A percentile compares a stretch with the other conserved stretches of the same genome.
These are phyloP conservation scores for Talaromyces sp. DNA, from an alignment of 2,329 filamentous ascomycete genomes.

Conservation along the genomic window DNA sequence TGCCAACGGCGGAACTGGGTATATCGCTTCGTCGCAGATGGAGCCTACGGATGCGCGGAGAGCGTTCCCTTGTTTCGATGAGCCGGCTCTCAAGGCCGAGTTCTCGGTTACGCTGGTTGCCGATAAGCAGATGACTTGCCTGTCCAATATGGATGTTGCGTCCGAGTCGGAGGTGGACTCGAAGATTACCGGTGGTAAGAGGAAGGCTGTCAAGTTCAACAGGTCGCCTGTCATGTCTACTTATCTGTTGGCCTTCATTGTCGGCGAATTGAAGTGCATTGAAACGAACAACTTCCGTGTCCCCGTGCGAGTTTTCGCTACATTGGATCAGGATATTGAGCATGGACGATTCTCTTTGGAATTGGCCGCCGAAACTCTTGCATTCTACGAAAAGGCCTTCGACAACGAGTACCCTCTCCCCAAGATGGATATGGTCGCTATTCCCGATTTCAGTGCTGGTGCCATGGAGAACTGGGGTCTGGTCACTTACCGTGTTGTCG, in stretches of 20 bases:
- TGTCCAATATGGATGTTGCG: conserved; percentile 95
- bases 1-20: conserved; percentile 70
- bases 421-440: conserved; percentile 95
- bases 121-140: conserved; percentile 82
- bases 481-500: conserved; percentile 90
- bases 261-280: conserved; percentile 90
- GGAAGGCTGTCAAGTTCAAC: conserved; percentile 88
- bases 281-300: conserved; percentile 89
- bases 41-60: conserved; percentile 90
- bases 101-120: conserved; percentile 90
- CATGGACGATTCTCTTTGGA: conserved; percentile 88
- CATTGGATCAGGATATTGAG: conserved; percentile 83
- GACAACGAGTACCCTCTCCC: conserved; percentile 81
- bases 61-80: conserved; percentile 95
- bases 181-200: conserved; percentile 59
- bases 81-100: conserved; percentile 87
- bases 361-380: conserved; percentile 81
- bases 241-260: conserved; percentile 89
- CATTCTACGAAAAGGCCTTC: conserved; percentile 94
- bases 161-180: conserved; percentile 71
- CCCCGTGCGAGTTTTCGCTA: conserved; percentile 90
- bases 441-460: conserved; percentile 91
- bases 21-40: conserved; percentile 91
- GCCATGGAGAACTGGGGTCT: conserved; percentile 99
- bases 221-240: conserved; percentile 93